phyloP scores from a whole-genome alignment of 176 grass and related monocot genomes.

The Musa troglodytarum region DNA sequence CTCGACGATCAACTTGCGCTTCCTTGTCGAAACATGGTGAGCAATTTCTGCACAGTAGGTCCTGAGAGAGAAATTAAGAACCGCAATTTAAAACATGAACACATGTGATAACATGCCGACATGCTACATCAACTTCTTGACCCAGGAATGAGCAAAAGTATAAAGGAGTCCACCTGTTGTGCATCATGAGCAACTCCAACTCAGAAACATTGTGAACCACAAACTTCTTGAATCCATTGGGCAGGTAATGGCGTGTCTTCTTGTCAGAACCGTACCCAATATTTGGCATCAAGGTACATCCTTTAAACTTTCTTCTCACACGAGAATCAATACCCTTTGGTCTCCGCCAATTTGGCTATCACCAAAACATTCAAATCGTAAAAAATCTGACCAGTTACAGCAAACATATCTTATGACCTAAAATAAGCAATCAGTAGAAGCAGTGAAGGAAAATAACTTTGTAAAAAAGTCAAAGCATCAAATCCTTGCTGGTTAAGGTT shows the following conservation, averaged over 20 bases:
- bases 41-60: constrained; percentile 22
- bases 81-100: not conserved
- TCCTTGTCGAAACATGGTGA: constrained; percentile 11
- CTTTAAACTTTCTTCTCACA: constrained; percentile 55
- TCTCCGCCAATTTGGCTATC: constrained; percentile 40
- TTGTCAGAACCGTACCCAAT: constrained; percentile 49
- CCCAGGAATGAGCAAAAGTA: too few species aligned
- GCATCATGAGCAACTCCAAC: constrained; percentile 73
- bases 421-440: too few species aligned
- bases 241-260: constrained; percentile 61
- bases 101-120: not conserved
- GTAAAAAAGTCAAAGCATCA: too few species aligned
- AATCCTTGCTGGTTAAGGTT: too few species aligned
- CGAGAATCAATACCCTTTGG: constrained; percentile 57
- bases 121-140: not conserved
- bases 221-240: constrained; percentile 77
- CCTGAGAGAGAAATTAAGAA: not conserved
- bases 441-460: too few species aligned
- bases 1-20: constrained; percentile 13
- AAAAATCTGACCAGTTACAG: not conserved
- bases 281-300: constrained; percentile 45
- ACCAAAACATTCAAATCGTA: not conserved
- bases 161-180: constrained; percentile 35
- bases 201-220: constrained; percentile 63
- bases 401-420: too few species aligned